phyloP scores from a whole-genome alignment of 2,329 filamentous ascomycete species.

The Ascocoryne sarcoides region DNA sequence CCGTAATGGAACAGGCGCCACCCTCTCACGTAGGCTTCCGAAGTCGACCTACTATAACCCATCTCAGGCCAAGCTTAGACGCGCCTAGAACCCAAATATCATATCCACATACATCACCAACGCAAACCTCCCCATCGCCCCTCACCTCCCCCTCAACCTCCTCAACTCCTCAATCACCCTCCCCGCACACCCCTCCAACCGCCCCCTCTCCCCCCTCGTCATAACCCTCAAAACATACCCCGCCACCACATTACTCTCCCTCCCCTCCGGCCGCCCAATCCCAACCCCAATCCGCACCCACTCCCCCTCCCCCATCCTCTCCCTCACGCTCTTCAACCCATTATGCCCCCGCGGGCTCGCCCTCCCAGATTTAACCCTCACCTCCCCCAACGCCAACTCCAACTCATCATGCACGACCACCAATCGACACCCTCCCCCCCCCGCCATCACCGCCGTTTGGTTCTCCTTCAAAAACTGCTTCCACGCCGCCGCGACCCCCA shows the following conservation, averaged over 20 bases:
- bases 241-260: conserved; percentile 59
- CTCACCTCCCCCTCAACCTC: conserved; percentile 14
- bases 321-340: conserved; percentile 54
- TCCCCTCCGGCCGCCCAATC: conserved; percentile 70
- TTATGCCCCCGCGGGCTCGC: conserved; percentile 64
- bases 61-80: no score
- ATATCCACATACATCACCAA: no score
- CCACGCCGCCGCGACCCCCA: conserved; percentile 59
- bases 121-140: no score
- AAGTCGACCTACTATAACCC: no score
- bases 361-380: conserved; percentile 55
- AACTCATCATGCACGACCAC: conserved; percentile 87
- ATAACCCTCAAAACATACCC: conserved; percentile 60
- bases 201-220: conserved; percentile 19
- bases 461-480: conserved; percentile 40
- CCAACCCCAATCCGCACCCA: conserved; percentile 65
- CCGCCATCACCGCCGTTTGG: no score
- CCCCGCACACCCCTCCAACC: conserved; percentile 21
- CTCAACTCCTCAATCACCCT: conserved; percentile 22
- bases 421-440: conserved; percentile 39
- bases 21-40: no score
- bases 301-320: conserved; percentile 35
- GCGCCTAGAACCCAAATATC: no score
- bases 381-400: conserved; percentile 59
- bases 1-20: no score